phyloP scores from a whole-genome alignment of 495 filamentous ascomycete species.

The Neurospora sp. region DNA sequence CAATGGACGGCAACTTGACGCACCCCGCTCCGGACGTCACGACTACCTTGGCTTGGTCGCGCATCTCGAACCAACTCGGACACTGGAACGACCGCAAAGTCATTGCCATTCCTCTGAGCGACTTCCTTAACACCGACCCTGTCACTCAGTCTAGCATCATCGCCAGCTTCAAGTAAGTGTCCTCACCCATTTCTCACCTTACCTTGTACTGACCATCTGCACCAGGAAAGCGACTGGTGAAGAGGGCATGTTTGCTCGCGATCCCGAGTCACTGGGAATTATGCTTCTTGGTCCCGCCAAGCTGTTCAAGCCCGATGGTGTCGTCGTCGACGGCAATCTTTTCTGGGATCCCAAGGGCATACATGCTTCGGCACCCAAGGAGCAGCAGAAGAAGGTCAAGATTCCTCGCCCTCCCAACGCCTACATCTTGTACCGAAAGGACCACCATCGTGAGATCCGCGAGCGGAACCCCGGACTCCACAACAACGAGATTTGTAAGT shows the following conservation, averaged over 20 bases:
- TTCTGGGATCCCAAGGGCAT: conserved; percentile 5
- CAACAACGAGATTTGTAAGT: conserved; percentile 19
- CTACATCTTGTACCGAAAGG: conserved; percentile 17
- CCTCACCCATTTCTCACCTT: neutral
- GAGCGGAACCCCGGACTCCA: conserved; percentile 5
- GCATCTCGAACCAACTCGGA: conserved; percentile 9
- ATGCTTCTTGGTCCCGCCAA: conserved; percentile 10
- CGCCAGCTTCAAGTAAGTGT: neutral
- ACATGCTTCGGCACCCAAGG: neutral
- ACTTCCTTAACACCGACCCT: neutral
- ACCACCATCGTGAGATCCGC: conserved; percentile 5
- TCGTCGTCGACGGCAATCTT: neutral
- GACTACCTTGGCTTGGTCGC: neutral
- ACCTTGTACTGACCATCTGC: neutral
- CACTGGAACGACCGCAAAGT: conserved; percentile 11
- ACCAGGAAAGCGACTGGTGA: neutral
- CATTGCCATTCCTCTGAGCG: conserved; percentile 7
- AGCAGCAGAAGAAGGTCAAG: neutral
- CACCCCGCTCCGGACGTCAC: neutral
- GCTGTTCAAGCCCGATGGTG: conserved; percentile 1
- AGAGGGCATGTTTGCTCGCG: neutral
- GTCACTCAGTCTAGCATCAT: neutral
- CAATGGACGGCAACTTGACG: neutral
- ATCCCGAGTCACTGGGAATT: conserved; percentile 1
- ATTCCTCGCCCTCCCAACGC: conserved; percentile 17